These are phyloP conservation scores for Borovskyia barvae DNA, from an alignment of 208 protist genomes.

Conservation along the genomic window DNA sequence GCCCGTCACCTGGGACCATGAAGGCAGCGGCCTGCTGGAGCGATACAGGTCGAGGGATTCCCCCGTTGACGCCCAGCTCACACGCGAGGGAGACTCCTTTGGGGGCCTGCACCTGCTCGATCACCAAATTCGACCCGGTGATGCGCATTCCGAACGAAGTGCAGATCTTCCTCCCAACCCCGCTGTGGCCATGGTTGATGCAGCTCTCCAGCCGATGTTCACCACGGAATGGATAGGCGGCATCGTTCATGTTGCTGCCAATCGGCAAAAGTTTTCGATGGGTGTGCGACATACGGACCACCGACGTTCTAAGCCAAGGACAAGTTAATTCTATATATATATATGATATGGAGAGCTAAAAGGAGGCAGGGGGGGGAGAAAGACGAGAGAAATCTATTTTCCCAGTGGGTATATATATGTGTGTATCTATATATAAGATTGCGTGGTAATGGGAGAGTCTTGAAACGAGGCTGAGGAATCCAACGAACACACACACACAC, in stretches of 20 bases:
- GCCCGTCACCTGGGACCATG: slow-evolving; percentile 72
- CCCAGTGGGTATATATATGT: too few species aligned
- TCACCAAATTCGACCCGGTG: slow-evolving; percentile 68
- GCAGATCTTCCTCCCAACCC: slow-evolving; percentile 26
- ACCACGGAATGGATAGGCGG: slow-evolving; percentile 82
- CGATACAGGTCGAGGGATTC: slow-evolving; percentile 38
- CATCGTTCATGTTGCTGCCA: slow-evolving; percentile 85
- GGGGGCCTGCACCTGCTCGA: slow-evolving; percentile 63
- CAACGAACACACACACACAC: too few species aligned
- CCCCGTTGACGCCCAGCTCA: slow-evolving; percentile 65
- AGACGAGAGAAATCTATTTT: too few species aligned
- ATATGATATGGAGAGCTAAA: background rate
- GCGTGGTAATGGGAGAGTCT: too few species aligned
- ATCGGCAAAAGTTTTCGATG: slow-evolving; percentile 34
- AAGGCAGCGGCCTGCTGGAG: slow-evolving; percentile 43
- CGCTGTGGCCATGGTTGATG: slow-evolving; percentile 85
- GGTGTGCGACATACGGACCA: slow-evolving; percentile 26
- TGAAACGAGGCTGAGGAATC: too few species aligned
- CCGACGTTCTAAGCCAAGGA: too few species aligned
- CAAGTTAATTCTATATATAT: too few species aligned
- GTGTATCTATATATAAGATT: too few species aligned
- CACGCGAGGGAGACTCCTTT: slow-evolving; percentile 56
- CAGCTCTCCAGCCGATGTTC: slow-evolving; percentile 52
- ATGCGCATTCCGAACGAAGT: slow-evolving; percentile 64
- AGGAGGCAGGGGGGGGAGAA: background rate